phyloP scores from a whole-genome alignment of 257 asterid genomes.

The Plantago ovata region DNA sequence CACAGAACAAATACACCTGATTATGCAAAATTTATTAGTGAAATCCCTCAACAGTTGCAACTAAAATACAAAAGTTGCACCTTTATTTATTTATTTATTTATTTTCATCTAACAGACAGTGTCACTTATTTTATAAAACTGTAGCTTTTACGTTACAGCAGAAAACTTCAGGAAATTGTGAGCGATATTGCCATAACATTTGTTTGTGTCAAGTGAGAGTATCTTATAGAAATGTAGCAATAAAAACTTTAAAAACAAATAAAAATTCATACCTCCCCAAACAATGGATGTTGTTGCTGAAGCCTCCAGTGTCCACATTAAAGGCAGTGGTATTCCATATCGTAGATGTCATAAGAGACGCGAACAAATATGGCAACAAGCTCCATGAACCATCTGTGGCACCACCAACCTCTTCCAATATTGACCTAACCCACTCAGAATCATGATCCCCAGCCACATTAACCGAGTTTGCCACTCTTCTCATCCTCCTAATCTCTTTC shows the following conservation, averaged over 20 bases:
- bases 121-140: not conserved
- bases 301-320: conserved; percentile 90
- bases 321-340: conserved; percentile 88
- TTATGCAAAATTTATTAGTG: conserved; percentile 17
- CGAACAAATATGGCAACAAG: conserved; percentile 86
- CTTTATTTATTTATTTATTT: too few species aligned
- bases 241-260: not conserved
- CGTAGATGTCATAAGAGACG: conserved; percentile 78
- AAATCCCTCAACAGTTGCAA: not conserved
- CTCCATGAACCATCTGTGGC: conserved; percentile 95
- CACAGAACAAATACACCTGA: conserved; percentile 91
- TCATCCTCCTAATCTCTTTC: conserved; percentile 89
- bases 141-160: not conserved
- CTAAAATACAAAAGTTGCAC: not conserved
- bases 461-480: conserved; percentile 74
- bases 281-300: conserved; percentile 89
- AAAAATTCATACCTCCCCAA: conserved; percentile 60
- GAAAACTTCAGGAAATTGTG: too few species aligned
- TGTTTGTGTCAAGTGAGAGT: not conserved
- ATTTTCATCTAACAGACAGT: not conserved
- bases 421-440: conserved; percentile 80
- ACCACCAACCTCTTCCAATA: conserved; percentile 88
- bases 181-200: not conserved
- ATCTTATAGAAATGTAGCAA: not conserved
- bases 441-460: conserved; percentile 70